A percentile compares a stretch with the other conserved stretches of the same genome.
Evolutionary conservation across 352 stramenopile genomes (phyloP).

Genomic region (Pythium chondricola): DNA sequence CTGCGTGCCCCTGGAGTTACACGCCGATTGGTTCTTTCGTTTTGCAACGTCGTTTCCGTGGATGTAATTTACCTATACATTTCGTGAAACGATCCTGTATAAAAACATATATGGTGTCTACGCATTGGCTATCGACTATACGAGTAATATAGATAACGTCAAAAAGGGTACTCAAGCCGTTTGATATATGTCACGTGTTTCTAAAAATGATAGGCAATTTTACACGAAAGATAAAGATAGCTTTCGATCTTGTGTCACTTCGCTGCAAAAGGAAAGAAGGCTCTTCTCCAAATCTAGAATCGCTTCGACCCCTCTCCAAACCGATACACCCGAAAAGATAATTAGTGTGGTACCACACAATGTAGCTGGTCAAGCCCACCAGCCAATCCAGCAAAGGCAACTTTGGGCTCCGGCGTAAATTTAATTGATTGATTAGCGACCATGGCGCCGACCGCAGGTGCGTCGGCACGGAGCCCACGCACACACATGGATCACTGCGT

Average conservation of each 20-base stretch:
- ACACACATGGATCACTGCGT: too few relatives aligned
- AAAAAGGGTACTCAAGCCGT: too few relatives aligned
- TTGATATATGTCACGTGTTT: too few relatives aligned
- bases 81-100: conserved; percentile 13
- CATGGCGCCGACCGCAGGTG: conserved; percentile 53
- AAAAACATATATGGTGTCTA: too few relatives aligned
- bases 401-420: too few relatives aligned
- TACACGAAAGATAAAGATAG: conserved; percentile 16
- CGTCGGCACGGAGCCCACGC: not conserved
- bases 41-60: conserved; percentile 22
- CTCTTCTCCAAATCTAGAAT: conserved; percentile 5
- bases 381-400: conserved; percentile 20
- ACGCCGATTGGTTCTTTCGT: conserved; percentile 17
- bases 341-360: conserved; percentile 20
- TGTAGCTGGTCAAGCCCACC: conserved; percentile 3
- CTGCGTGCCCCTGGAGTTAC: conserved; percentile 15
- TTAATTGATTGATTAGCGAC: conserved; percentile 22
- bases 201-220: too few relatives aligned
- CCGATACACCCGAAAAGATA: conserved; percentile 1
- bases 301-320: not conserved
- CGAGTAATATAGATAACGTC: too few relatives aligned
- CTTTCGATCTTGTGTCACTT: conserved; percentile 9
- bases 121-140: too few relatives aligned
- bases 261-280: conserved; percentile 19
- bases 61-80: too few relatives aligned